Base-by-base conservation (phyloP, 148 eudicot species). In the Persicaria maculosa region DNA sequence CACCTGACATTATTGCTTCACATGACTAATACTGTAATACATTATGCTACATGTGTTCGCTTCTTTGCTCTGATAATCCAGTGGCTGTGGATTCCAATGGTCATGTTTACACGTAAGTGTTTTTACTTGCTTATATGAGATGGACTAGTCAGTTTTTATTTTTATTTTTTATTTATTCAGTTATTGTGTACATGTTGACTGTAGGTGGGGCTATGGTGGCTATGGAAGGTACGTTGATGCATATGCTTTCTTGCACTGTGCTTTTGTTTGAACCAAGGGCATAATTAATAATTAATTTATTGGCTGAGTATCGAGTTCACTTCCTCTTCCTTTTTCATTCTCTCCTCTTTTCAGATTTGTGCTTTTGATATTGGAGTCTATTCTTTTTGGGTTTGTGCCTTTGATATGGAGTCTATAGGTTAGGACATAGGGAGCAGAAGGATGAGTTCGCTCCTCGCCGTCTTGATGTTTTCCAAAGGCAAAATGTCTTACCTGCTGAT, bases 121-220 rank as follows among this genome's bases (percentile, higher is more conserved):
- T 44, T 54, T 10, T 44, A 8, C 36, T 71, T 71, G 9, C 15
- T 1, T 16, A 45, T 19, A n/a, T 71, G 31, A 45, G 31, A 47
- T 19, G 9, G 10, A 4, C 70, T 65, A 0, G 6, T 65, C 10
- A 31, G 31, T 31, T 62, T 11, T 10, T 3, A 19, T 46, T 2
- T 46, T 4, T n/a, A 46, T 2, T 14, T 47, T 31, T 71, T 44
- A 17, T 47, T 71, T 17, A 40, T 31, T 64, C 17, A 65, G 9
- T 73, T 59, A 7, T 68, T 7, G 20, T 59, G 11, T 77, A 31
- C 45, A 47, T 31, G 15, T 74, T 43, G 17, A 57, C n/a, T 62
- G 57, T 83, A 96, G 99, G 84, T 96, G 99, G 99, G 99, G 99
- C 69, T 90, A 46, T 83, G 99, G 99, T 69, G 99, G 99, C 75